These are phyloP conservation scores for Tylopilus sp. DNA, from an alignment of 1,284 basidiomycete species.

Conservation along the genomic window DNA sequence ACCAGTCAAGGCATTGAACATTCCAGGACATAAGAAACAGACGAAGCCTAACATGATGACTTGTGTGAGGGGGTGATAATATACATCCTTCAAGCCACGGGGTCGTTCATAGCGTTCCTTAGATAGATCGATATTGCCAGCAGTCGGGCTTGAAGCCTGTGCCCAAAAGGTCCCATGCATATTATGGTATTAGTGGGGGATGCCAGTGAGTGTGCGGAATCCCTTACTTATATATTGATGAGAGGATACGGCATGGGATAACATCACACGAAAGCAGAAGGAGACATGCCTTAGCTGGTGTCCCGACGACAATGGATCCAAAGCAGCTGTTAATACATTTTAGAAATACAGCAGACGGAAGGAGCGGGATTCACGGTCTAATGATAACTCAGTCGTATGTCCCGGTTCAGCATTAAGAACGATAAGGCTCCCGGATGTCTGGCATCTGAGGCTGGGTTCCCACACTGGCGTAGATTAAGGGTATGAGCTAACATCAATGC, in stretches of 20 bases:
- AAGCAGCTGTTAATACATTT: too few relatives aligned
- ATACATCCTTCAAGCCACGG: conserved; percentile 38
- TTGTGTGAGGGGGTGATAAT: conserved; percentile 45
- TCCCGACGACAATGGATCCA: too few relatives aligned
- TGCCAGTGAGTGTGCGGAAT: neutral
- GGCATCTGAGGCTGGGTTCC: too few relatives aligned
- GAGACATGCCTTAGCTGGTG: too few relatives aligned
- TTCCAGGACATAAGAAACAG: conserved; percentile 51
- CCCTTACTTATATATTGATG: conserved; percentile 11
- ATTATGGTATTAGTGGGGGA: neutral
- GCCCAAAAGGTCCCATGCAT: conserved; percentile 6
- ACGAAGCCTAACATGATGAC: conserved; percentile 50
- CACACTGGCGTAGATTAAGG: neutral
- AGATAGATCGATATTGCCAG: conserved; percentile 5
- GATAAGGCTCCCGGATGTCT: neutral
- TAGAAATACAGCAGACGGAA: too few relatives aligned
- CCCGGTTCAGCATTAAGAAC: neutral
- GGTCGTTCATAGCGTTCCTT: conserved; percentile 19
- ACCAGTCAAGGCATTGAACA: conserved; percentile 47
- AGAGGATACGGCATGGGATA: conserved; percentile 5
- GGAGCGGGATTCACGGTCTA: neutral
- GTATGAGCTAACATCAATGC: neutral
- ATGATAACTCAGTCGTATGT: neutral
- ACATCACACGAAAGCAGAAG: neutral
- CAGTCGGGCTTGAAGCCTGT: conserved; percentile 1